phyloP scores from a whole-genome alignment of 352 stramenopile species.

The Phytopythium sindhum region DNA sequence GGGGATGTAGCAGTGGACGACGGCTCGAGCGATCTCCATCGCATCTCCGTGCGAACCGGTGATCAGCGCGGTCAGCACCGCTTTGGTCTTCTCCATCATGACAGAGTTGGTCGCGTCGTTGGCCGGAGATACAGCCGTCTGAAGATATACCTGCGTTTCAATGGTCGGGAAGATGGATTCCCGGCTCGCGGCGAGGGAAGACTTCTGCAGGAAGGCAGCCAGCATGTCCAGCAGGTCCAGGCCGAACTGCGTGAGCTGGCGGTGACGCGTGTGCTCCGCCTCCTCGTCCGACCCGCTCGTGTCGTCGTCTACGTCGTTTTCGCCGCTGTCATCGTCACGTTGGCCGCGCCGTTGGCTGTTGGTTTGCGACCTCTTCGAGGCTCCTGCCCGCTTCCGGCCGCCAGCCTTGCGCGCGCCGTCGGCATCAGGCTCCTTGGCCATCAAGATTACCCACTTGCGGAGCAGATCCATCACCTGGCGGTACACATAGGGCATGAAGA shows the following conservation, averaged over 20 bases:
- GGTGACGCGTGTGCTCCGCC: conserved; percentile 9
- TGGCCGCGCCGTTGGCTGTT: conserved; percentile 11
- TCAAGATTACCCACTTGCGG: conserved; percentile 69
- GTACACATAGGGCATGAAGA: conserved; percentile 88
- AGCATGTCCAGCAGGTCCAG: conserved; percentile 62
- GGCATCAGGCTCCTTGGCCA: conserved; percentile 13
- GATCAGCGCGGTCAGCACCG: conserved; percentile 45
- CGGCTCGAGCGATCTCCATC: conserved; percentile 45
- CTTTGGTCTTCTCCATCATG: conserved; percentile 34
- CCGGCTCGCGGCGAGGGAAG: conserved; percentile 57
- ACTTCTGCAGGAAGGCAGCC: conserved; percentile 48
- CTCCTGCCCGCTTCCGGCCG: conserved; percentile 5
- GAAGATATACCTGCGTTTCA: conserved; percentile 57
- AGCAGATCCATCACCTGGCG: conserved; percentile 73
- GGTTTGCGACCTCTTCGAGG: conserved; percentile 10
- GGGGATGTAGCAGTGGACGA: conserved; percentile 73
- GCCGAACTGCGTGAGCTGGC: conserved; percentile 43
- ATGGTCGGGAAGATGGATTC: conserved; percentile 78
- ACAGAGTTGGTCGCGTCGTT: conserved; percentile 36
- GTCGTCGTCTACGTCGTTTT: conserved; percentile 25
- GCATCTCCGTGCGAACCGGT: conserved; percentile 51
- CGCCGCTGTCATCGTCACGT: conserved; percentile 20
- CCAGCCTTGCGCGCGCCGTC: conserved; percentile 7
- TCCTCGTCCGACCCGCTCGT: conserved; percentile 21
- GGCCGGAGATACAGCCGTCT: conserved; percentile 33